Conservation (phyloP, 1,284 basidiomycete species). For the Schizophyllum commune region DNA sequence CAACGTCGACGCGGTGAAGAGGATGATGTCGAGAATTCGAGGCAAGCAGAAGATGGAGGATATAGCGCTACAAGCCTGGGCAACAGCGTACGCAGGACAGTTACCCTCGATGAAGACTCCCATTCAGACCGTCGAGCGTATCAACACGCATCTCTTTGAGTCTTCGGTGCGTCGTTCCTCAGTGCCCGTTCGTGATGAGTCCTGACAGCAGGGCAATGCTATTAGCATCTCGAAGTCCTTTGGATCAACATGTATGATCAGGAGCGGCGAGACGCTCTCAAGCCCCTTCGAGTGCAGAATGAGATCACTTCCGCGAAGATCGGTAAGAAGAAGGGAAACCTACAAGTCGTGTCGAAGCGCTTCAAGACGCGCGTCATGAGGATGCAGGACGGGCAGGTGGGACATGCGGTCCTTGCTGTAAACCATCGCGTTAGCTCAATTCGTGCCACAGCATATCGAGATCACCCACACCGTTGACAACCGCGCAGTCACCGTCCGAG, state of each 20-base stretch:
- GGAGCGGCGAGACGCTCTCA: slow-evolving; percentile 27
- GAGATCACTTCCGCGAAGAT: slow-evolving; percentile 29
- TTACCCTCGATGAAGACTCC: no score
- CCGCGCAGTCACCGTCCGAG: not conserved
- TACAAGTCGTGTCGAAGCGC: slow-evolving; percentile 30
- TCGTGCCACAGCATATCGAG: not conserved
- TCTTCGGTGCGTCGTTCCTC: no score
- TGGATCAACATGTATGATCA: slow-evolving; percentile 16
- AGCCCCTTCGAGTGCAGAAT: slow-evolving; percentile 32
- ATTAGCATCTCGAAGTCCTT: not conserved
- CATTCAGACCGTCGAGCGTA: no score
- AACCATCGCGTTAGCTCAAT: no score
- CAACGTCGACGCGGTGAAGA: not conserved
- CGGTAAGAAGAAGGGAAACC: slow-evolving; percentile 12
- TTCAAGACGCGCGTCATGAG: slow-evolving; percentile 31
- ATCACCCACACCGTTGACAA: not conserved
- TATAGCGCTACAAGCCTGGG: not conserved
- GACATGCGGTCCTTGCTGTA: no score
- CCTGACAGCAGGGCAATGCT: no score
- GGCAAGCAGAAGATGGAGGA: not conserved
- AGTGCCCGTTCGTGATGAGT: no score
- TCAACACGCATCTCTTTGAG: no score
- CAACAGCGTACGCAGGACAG: not conserved
- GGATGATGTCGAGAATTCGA: not conserved
- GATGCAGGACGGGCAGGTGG: not conserved